phyloP scores from a whole-genome alignment of 2,329 filamentous ascomycete species.

The Beauveria caledonica region DNA sequence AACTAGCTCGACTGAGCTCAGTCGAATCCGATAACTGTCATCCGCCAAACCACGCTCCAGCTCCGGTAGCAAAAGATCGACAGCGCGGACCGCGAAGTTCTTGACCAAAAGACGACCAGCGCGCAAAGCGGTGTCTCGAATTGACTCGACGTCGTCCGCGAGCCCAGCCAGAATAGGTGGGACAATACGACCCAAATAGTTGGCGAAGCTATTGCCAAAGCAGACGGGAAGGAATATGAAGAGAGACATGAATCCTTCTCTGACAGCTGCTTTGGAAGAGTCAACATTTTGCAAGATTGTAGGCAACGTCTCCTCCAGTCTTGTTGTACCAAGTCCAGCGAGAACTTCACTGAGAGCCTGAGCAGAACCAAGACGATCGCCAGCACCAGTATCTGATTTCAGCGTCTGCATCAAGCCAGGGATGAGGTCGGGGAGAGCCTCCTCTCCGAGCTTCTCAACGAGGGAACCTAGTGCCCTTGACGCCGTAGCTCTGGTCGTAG shows the following conservation, averaged over 20 bases:
- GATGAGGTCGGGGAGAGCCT: slow-evolving; percentile 92
- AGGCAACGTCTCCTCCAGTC: slow-evolving; percentile 89
- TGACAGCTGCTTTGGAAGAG: slow-evolving; percentile 79
- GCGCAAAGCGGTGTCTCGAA: slow-evolving; percentile 90
- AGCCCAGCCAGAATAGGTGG: slow-evolving; percentile 89
- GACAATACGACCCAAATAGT: slow-evolving; percentile 91
- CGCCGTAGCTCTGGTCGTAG: slow-evolving; percentile 89
- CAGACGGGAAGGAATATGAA: slow-evolving; percentile 99
- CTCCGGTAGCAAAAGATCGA: slow-evolving; percentile 88
- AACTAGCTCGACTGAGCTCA: slow-evolving; percentile 95
- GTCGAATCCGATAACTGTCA: slow-evolving; percentile 92
- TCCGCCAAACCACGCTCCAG: slow-evolving; percentile 95
- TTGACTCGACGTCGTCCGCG: slow-evolving; percentile 92
- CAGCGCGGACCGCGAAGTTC: slow-evolving; percentile 92
- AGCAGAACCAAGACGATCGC: slow-evolving; percentile 89
- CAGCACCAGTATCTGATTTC: slow-evolving; percentile 93
- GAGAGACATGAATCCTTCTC: slow-evolving; percentile 98
- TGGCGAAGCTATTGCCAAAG: slow-evolving; percentile 97
- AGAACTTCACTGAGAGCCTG: slow-evolving; percentile 95
- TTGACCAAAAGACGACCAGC: slow-evolving; percentile 93
- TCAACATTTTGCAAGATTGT: slow-evolving; percentile 95
- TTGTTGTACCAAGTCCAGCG: slow-evolving; percentile 83
- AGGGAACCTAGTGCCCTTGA: slow-evolving; percentile 92
- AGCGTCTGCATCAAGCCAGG: slow-evolving; percentile 96
- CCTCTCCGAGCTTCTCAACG: slow-evolving; percentile 97